Percentiles rank a stretch among this genome's conserved stretches.
phyloP scores from a whole-genome alignment of 2,329 filamentous ascomycete genomes.

The Botrytis pseudocinerea region DNA sequence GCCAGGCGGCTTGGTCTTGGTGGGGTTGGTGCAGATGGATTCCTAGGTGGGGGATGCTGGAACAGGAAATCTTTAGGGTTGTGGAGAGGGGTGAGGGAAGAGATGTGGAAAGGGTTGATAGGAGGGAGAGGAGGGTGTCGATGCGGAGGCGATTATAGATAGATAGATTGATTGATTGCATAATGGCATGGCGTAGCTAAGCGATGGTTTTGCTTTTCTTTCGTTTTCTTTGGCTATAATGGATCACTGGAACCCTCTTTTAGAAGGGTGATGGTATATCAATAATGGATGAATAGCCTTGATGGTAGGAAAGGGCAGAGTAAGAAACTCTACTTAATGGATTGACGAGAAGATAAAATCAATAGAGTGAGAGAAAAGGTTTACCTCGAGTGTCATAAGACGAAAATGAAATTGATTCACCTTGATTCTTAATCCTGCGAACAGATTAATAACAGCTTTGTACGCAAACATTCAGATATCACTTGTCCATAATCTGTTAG shows the following conservation, averaged over 20 bases:
- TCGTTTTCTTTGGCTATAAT: constrained; percentile 9
- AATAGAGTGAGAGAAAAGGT: background rate
- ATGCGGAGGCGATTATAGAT: background rate
- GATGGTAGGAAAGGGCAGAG: background rate
- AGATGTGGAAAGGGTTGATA: background rate
- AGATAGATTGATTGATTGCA: background rate
- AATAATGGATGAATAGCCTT: background rate
- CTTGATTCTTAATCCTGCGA: background rate
- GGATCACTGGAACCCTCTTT: background rate
- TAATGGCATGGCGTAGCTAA: background rate
- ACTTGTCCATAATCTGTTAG: background rate
- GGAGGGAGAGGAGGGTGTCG: too few relatives aligned
- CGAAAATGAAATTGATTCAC: background rate
- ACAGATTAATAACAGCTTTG: background rate
- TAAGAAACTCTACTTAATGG: background rate
- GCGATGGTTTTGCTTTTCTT: constrained; percentile 4
- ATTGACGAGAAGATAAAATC: background rate
- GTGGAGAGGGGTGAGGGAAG: background rate
- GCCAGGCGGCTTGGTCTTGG: background rate
- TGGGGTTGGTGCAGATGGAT: constrained; percentile 16
- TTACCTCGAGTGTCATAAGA: background rate
- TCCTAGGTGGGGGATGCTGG: constrained; percentile 15
- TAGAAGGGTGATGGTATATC: background rate
- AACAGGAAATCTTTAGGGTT: background rate
- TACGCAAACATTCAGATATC: background rate